Evolutionary conservation across 176 grass and related monocot species (phyloP).

Genomic region (Avena insularis): DNA sequence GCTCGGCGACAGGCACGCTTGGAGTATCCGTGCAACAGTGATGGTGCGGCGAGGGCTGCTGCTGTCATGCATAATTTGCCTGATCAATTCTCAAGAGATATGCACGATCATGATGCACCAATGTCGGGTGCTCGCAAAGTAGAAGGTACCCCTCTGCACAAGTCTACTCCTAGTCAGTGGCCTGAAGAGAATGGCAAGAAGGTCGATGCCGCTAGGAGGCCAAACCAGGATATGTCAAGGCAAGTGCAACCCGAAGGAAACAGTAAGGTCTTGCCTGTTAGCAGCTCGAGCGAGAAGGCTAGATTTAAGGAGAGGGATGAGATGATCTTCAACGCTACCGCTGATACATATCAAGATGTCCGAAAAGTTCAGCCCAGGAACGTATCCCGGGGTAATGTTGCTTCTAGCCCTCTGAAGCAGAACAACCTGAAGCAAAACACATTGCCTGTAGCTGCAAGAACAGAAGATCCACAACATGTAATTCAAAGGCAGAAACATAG

Average conservation of each 20-base stretch:
- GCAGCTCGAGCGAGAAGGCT: conserved; percentile 41
- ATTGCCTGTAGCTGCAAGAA: conserved; percentile 29
- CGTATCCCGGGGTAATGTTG: conserved; percentile 25
- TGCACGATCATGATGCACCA: conserved; percentile 9
- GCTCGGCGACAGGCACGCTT: conserved; percentile 37
- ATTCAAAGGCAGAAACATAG: conserved; percentile 43
- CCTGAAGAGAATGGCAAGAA: conserved; percentile 41
- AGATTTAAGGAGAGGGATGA: conserved; percentile 10
- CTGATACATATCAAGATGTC: conserved; percentile 40
- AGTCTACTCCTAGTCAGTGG: conserved; percentile 28
- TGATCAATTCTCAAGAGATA: conserved; percentile 32
- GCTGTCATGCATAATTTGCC: conserved; percentile 10
- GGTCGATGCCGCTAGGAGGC: conserved; percentile 35
- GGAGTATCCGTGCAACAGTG: conserved; percentile 26
- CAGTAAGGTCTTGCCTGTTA: conserved; percentile 36
- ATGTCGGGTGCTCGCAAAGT: not conserved
- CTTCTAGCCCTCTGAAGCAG: conserved; percentile 51
- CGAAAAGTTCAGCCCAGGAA: conserved; percentile 29
- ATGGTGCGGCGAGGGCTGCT: not conserved
- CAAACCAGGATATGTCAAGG: conserved; percentile 27
- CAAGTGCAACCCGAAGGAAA: conserved; percentile 48
- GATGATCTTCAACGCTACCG: not conserved
- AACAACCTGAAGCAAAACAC: conserved; percentile 78
- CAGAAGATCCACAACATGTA: conserved; percentile 18
- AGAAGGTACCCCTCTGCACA: conserved; percentile 29